phyloP scores from a whole-genome alignment of 495 filamentous ascomycete genomes.

The Trichoderma orchidacearum region DNA sequence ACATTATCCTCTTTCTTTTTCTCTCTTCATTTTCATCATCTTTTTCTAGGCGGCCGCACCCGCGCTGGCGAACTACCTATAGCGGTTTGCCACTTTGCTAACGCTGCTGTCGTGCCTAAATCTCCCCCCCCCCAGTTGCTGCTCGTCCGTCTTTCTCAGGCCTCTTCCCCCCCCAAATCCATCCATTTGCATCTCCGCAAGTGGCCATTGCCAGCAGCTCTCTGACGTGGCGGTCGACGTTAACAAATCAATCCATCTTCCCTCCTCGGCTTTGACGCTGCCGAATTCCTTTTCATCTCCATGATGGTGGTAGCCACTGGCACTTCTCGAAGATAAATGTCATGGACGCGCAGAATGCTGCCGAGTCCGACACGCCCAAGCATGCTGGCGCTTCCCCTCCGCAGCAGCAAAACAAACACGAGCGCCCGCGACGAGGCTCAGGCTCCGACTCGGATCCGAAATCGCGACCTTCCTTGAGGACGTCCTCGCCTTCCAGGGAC shows the following conservation, averaged over 20 bases:
- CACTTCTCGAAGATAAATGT: conserved; percentile 37
- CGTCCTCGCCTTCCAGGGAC: conserved; percentile 12
- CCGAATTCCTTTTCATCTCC: conserved; percentile 9
- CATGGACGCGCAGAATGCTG: conserved; percentile 47
- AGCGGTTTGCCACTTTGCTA: neutral
- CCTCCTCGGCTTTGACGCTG: conserved; percentile 3
- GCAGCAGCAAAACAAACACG: conserved; percentile 14
- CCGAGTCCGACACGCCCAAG: conserved; percentile 41
- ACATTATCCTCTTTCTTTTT: neutral
- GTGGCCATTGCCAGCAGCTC: neutral
- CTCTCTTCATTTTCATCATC: neutral
- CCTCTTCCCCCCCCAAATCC: neutral
- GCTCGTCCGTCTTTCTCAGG: too few relatives aligned
- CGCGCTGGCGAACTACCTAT: neutral
- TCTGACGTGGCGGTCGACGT: conserved; percentile 1
- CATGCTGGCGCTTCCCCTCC: conserved; percentile 31
- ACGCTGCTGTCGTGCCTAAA: neutral
- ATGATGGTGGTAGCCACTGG: conserved; percentile 38
- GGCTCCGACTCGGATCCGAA: neutral
- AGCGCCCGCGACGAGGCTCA: neutral
- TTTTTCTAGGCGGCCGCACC: neutral
- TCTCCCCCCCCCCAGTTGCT: neutral
- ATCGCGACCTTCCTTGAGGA: conserved; percentile 4
- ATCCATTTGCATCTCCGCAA: neutral
- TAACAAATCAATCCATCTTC: conserved; percentile 1